Conservation (phyloP, 495 filamentous ascomycete species). For the Penicillium atrosanguineum region DNA sequence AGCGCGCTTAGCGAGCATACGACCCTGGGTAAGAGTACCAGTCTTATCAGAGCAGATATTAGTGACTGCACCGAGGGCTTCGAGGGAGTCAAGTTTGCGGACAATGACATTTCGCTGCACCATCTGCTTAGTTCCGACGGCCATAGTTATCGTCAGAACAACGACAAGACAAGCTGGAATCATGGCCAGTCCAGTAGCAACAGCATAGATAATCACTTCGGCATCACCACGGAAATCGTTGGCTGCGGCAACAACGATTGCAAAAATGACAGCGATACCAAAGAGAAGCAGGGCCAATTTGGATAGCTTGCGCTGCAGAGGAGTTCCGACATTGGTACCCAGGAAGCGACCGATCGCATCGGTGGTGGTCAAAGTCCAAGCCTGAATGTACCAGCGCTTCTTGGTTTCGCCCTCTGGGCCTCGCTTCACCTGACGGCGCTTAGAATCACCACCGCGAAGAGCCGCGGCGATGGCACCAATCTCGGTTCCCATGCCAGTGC, state of each 20-base stretch:
- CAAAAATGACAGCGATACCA: constrained; percentile 64
- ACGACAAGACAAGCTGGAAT: constrained; percentile 76
- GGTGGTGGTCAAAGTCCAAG: constrained; percentile 61
- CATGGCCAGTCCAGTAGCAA: constrained; percentile 66
- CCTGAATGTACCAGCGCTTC: constrained; percentile 66
- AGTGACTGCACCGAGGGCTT: constrained; percentile 67
- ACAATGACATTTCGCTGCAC: constrained; percentile 67
- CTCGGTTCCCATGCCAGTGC: constrained; percentile 69
- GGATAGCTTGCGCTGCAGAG: constrained; percentile 64
- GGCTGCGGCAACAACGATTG: constrained; percentile 64
- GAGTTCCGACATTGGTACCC: constrained; percentile 68
- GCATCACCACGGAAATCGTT: constrained; percentile 57
- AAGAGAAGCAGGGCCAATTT: constrained; percentile 70
- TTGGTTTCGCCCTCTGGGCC: constrained; percentile 54
- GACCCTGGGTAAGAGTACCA: constrained; percentile 67
- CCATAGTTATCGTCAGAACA: constrained; percentile 74
- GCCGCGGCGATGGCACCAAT: constrained; percentile 68
- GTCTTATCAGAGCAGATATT: constrained; percentile 75
- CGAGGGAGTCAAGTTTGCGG: constrained; percentile 61
- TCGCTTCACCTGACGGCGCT: constrained; percentile 55
- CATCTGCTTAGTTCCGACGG: constrained; percentile 71
- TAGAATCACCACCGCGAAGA: constrained; percentile 48
- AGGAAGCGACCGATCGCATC: constrained; percentile 70
- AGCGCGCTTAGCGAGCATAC: constrained; percentile 77
- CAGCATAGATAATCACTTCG: constrained; percentile 69